Evolutionary conservation across 257 asterid species (phyloP).

Genomic region (Nemophila menziesii): DNA sequence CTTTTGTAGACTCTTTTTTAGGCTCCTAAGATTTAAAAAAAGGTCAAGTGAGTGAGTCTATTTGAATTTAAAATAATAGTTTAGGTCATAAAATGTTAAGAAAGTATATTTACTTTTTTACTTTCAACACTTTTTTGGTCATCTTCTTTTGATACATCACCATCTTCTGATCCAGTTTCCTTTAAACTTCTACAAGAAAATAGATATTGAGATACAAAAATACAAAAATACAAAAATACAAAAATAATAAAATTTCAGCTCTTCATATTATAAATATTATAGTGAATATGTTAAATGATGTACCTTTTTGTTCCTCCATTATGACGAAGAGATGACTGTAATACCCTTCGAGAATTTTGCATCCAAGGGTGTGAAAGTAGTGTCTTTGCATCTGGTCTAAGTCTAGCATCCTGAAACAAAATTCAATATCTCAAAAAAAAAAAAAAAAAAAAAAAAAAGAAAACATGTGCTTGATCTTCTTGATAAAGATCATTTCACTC

Average conservation of each 20-base stretch:
- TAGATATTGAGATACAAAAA: not conserved
- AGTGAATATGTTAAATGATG: slow-evolving; percentile 7
- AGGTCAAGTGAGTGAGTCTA: not conserved
- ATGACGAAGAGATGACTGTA: slow-evolving; percentile 77
- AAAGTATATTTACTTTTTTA: slow-evolving; percentile 40
- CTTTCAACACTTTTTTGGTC: slow-evolving; percentile 37
- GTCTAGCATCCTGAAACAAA: slow-evolving; percentile 88
- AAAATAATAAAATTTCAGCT: too few relatives aligned
- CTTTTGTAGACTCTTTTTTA: too few relatives aligned
- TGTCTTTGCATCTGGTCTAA: slow-evolving; percentile 96
- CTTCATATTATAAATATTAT: too few relatives aligned
- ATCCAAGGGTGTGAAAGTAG: slow-evolving; percentile 98
- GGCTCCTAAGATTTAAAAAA: slow-evolving; percentile 3
- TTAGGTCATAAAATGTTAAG: slow-evolving; percentile 13
- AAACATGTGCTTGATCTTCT: too few relatives aligned
- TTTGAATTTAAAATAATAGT: slow-evolving; percentile 4
- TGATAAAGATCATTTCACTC: too few relatives aligned
- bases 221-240: too few relatives aligned
- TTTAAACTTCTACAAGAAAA: slow-evolving; percentile 59
- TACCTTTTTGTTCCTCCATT: slow-evolving; percentile 85
- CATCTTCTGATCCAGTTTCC: slow-evolving; percentile 49
- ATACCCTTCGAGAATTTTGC: slow-evolving; percentile 84
- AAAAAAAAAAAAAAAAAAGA: slow-evolving; percentile 6
- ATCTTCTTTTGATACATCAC: slow-evolving; percentile 29
- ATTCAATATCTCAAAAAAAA: slow-evolving; percentile 12